Evolutionary conservation across 192 early-diverging fungal species (phyloP).

Genomic region (Chytriomyces sp.): DNA sequence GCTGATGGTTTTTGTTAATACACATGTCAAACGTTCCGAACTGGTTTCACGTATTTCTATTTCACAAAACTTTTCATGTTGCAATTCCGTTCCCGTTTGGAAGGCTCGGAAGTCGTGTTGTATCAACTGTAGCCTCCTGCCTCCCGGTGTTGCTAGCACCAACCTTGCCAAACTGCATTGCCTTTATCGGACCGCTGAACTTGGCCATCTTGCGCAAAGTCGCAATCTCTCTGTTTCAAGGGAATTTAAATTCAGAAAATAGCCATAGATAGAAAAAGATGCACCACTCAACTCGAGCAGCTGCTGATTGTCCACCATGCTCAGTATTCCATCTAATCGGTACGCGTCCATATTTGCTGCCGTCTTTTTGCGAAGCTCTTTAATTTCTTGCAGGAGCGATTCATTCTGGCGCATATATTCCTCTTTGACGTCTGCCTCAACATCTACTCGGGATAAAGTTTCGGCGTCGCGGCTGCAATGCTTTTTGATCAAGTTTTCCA

Average conservation of each 20-base stretch:
- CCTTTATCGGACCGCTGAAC: too few species aligned
- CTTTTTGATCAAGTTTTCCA: constrained; percentile 39
- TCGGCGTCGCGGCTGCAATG: constrained; percentile 31
- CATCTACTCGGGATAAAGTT: constrained; percentile 7
- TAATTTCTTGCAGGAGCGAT: constrained; percentile 38
- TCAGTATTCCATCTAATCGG: constrained; percentile 47
- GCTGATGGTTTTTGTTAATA: too few species aligned
- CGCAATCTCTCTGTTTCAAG: neutral
- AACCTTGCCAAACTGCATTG: too few species aligned
- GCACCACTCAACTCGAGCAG: constrained; percentile 44
- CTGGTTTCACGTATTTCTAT: too few species aligned
- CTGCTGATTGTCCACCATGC: constrained; percentile 51
- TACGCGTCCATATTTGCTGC: constrained; percentile 43
- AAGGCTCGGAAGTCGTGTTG: too few species aligned
- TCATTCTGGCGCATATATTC: constrained; percentile 51
- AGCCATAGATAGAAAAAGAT: neutral
- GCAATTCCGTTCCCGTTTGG: too few species aligned
- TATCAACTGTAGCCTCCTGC: too few species aligned
- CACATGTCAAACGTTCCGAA: too few species aligned
- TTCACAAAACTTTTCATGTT: too few species aligned
- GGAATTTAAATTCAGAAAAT: neutral
- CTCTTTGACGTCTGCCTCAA: constrained; percentile 47
- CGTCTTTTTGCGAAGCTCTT: constrained; percentile 29
- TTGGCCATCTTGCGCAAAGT: neutral
- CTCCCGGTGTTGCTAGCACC: too few species aligned